phyloP scores from a whole-genome alignment of 768 basidiomycete species.

The Naganishia randhawae region DNA sequence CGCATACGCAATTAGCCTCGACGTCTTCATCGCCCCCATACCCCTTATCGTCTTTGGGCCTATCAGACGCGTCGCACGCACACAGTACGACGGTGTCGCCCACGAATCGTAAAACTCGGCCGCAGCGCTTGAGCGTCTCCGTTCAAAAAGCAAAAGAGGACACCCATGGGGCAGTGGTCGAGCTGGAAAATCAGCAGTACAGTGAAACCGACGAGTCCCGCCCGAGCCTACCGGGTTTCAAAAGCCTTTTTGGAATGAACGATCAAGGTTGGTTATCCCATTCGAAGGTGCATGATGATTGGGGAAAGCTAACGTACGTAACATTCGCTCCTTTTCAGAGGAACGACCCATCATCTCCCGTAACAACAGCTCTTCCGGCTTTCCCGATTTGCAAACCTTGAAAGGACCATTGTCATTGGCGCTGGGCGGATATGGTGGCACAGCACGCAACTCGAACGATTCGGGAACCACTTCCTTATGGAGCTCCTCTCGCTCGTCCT shows the following conservation, averaged over 20 bases:
- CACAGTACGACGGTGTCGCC: neutral
- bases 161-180: neutral
- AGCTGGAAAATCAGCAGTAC: neutral
- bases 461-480: conserved; percentile 12
- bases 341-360: conserved; percentile 4
- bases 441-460: conserved; percentile 1
- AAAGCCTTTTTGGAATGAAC: conserved; percentile 39
- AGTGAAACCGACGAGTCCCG: neutral
- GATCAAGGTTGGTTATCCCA: conserved; percentile 28
- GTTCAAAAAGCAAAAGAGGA: neutral
- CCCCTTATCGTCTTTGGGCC: neutral
- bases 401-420: neutral
- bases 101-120: neutral
- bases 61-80: neutral
- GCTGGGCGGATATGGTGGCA: neutral
- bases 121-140: neutral
- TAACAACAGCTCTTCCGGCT: conserved; percentile 12
- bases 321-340: neutral
- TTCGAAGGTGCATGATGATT: too few species aligned
- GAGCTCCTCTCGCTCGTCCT: conserved; percentile 1
- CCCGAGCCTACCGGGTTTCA: conserved; percentile 44
- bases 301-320: too few species aligned
- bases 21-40: neutral
- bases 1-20: neutral
- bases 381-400: conserved; percentile 6